These are phyloP conservation scores for Cinchona pubescens DNA, from an alignment of 257 asterid species.

Conservation along the genomic window DNA sequence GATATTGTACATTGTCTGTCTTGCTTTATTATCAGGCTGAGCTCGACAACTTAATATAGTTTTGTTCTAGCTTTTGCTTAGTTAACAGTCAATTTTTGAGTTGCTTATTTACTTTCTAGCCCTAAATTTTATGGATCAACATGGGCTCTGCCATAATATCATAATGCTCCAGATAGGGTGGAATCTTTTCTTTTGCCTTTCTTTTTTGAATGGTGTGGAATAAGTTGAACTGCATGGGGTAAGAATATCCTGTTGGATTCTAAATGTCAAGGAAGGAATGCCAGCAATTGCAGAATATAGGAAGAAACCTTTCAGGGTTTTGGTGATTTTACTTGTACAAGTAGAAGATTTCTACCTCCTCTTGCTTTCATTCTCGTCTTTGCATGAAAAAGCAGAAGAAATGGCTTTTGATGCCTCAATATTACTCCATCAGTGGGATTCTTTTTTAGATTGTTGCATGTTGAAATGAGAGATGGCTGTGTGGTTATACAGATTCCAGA, in stretches of 20 bases:
- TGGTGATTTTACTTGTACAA: neutral
- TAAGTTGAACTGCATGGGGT: neutral
- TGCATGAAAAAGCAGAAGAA: neutral
- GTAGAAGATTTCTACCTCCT: neutral
- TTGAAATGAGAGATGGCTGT: too few species aligned
- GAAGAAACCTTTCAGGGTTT: neutral
- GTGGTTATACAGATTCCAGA: conserved; percentile 15
- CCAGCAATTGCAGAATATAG: neutral
- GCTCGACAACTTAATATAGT: neutral
- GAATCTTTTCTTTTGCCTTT: neutral
- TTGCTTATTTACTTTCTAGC: neutral
- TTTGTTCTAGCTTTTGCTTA: neutral
- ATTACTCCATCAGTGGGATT: neutral
- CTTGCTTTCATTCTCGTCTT: neutral
- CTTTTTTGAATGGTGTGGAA: neutral
- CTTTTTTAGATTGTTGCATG: neutral
- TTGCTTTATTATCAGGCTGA: neutral
- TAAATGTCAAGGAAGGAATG: neutral
- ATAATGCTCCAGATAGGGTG: neutral
- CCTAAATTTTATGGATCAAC: neutral
- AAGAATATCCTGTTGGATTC: neutral
- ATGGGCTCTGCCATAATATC: neutral
- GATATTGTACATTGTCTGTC: too few species aligned
- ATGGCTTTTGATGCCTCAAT: neutral
- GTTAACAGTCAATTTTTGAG: neutral